Base-by-base conservation (phyloP, 371 early-diverging fungal species). In the Syncephalastrum racemosum region DNA sequence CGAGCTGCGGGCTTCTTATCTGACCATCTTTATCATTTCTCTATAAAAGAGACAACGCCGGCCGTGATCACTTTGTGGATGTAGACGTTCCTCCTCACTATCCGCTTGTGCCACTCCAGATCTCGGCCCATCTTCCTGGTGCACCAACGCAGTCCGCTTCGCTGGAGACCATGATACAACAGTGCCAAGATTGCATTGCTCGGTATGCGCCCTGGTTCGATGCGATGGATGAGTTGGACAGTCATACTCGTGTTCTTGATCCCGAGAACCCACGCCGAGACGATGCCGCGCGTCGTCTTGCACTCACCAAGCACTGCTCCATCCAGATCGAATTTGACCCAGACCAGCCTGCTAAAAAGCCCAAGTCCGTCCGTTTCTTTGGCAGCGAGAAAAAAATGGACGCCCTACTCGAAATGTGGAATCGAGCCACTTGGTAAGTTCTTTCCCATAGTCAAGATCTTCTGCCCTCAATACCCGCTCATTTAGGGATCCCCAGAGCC, bases 241-340 rank as follows among this genome's bases (percentile, higher is more conserved):
- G 24, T 0, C 46, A 75, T 25, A 66, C 68, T 36, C 64, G 70
- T 22, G 62, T 78, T 4, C 44, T 81, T 3, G 79, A 76, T 45
- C 79, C 77, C 13, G 73, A 68, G 4, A 52, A 59, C 2, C 77
- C 75, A 14, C 66, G 24, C 3, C 43, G 74, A 43, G 53, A 54
- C 25, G 73, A 78, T 18, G 19, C 56, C 20, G 69, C 64, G 60
- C 73, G 81, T 18, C 62, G 73, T n/a, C 59, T 81, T 22, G 79
- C 74, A 0, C 61, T 78, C 2, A 67, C 66, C 4, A 61, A 68
- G 23, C 79, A 79, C 50, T 77, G 79, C 44, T 75, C 79, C 2
- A 41, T 81, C 12, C 64, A 70, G 3, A 53, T 81, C 5, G 64
- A 76, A 6, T 27, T 78, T 8, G 58, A 73, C 15, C 59, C 66